Base-by-base conservation (phyloP, 768 basidiomycete species). In the Daedalea quercina region DNA sequence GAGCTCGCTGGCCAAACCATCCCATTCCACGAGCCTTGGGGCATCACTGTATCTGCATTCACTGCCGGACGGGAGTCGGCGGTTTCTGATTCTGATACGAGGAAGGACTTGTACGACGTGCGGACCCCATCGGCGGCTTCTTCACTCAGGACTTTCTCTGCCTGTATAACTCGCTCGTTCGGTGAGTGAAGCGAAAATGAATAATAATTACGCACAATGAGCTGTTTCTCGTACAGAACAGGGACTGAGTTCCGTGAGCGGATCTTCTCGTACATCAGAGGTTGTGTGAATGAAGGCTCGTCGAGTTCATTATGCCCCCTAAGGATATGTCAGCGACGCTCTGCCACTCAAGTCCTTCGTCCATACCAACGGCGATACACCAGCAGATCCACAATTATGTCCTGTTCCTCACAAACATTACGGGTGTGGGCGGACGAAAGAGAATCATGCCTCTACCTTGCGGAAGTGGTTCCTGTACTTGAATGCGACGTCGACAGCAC, bases 241-340 rank as follows among this genome's bases (percentile, higher is more conserved):
- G 91, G 90, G 3, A 93, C 90, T 12, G 86, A 87, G 44, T 75
- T 79, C 45, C 92, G 75, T 0, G 82, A 77, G 6, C 82, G 78
- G 61, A 95, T 94, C 69, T 87, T 81, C 66, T 89, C 77, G 68
- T 96, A 96, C 93, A 95, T 96, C 9, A 85, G 70, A 0, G 94
- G 93, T 54, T 86, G 87, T 0, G 94, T 95, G 65, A 92, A 88
- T 15, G 82, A 81, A 0, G 90, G 90, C 48, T 93, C 78, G 62
- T 94, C 90, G 26, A 93, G 76, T 67, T 94, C 92, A 60, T 94
- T 94, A 65, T 94, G 92, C 1, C 91, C 81, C 81, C 90, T 82
- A 45, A 9, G 25, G 19, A 43, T 46, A 11, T 8, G 50, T 55
- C 49, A 56, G 52, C 26, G 7, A 3, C 37, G 34, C 12, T 26